These are phyloP conservation scores for Castanea sativa DNA, from an alignment of 306 rosid species.

Conservation along the genomic window DNA sequence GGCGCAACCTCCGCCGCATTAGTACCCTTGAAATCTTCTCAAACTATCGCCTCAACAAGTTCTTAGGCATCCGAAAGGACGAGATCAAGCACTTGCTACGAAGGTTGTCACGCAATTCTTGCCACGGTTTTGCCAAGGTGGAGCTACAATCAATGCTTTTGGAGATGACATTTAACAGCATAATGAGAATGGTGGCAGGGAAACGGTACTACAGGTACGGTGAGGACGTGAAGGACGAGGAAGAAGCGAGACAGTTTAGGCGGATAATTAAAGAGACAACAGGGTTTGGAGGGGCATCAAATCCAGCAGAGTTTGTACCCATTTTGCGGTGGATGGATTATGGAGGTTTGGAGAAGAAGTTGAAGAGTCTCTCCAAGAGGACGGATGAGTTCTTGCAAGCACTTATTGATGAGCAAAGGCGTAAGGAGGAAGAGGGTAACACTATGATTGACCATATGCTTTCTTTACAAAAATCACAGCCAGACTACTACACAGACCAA, in stretches of 20 bases:
- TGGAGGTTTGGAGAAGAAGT: conserved; percentile 1
- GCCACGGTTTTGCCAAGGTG: conserved; percentile 23
- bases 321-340: conserved; percentile 37
- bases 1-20: conserved; percentile 80
- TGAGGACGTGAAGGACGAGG: conserved; percentile 20
- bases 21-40: conserved; percentile 59
- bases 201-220: conserved; percentile 54
- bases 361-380: conserved; percentile 22
- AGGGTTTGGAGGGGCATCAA: conserved; percentile 14
- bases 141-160: conserved; percentile 30
- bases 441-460: conserved; percentile 13
- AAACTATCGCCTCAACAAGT: conserved; percentile 25
- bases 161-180: conserved; percentile 51
- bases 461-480: conserved; percentile 19
- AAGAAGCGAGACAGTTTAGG: conserved; percentile 46
- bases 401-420: conserved; percentile 14
- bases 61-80: conserved; percentile 30
- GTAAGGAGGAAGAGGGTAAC: not conserved
- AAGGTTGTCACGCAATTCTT: conserved; percentile 16
- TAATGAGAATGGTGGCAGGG: conserved; percentile 67
- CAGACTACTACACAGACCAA: conserved; percentile 15
- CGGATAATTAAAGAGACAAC: conserved; percentile 24
- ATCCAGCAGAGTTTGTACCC: conserved; percentile 44
- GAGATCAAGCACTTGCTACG: conserved; percentile 36
- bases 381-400: conserved; percentile 24